A percentile compares a stretch with the other conserved stretches of the same genome.
Evolutionary conservation across 2,329 filamentous ascomycete genomes (phyloP).

Genomic region (Aspergillus novoparasiticus): DNA sequence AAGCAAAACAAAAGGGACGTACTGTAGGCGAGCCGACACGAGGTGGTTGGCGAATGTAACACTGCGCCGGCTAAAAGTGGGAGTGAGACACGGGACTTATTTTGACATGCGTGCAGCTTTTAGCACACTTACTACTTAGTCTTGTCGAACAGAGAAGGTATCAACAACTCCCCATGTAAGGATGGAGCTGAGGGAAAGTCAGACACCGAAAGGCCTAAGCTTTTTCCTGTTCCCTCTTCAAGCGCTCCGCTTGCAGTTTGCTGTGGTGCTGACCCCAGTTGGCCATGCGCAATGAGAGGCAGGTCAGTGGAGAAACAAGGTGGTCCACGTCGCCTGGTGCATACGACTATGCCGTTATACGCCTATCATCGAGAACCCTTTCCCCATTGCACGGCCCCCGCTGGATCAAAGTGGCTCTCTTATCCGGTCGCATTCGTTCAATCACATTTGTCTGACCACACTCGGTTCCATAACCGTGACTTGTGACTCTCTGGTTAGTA

Average conservation of each 20-base stretch:
- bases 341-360: not conserved
- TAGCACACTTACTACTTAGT: not conserved
- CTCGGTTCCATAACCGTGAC: slow-evolving; percentile 3
- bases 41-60: slow-evolving; percentile 1
- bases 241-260: not conserved
- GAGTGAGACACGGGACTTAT: slow-evolving; percentile 2
- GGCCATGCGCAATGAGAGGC: not conserved
- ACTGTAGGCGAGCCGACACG: not conserved
- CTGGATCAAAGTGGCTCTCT: slow-evolving; percentile 17
- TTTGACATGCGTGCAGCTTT: not conserved
- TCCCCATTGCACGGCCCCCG: slow-evolving; percentile 19
- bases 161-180: not conserved
- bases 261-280: slow-evolving; percentile 1
- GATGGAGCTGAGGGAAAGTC: not conserved
- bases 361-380: slow-evolving; percentile 11
- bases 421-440: slow-evolving; percentile 17
- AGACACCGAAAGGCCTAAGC: not conserved
- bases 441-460: slow-evolving; percentile 23
- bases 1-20: not conserved
- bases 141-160: not conserved
- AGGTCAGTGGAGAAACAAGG: not conserved
- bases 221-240: not conserved
- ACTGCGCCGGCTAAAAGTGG: not conserved
- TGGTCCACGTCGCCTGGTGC: not conserved
- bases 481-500: not conserved